A percentile compares a stretch with the other conserved stretches of the same genome.
Conservation (phyloP, 2,329 filamentous ascomycete genomes). For the Aspergillus persii region DNA sequence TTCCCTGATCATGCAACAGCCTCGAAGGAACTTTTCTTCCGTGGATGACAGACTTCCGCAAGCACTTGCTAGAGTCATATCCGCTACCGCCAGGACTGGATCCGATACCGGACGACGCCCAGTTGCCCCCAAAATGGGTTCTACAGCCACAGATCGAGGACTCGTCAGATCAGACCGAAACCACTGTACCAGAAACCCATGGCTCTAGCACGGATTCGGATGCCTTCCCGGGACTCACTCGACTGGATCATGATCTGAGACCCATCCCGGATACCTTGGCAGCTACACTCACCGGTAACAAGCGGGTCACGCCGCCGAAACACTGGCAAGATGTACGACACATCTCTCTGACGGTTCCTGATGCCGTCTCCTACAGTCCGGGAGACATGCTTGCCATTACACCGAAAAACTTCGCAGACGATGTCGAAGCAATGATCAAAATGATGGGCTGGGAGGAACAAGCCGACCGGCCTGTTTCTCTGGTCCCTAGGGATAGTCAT, state of each 20-base stretch:
- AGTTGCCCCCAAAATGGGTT: slow-evolving; percentile 73
- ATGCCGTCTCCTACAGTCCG: slow-evolving; percentile 56
- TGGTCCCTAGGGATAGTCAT: slow-evolving; percentile 39
- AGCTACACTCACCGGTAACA: slow-evolving; percentile 64
- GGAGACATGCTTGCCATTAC: slow-evolving; percentile 80
- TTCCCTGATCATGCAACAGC: slow-evolving; percentile 43
- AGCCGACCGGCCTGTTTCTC: slow-evolving; percentile 67
- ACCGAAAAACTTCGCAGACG: slow-evolving; percentile 79
- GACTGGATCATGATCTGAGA: slow-evolving; percentile 48
- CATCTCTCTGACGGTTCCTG: slow-evolving; percentile 58
- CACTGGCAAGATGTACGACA: slow-evolving; percentile 96
- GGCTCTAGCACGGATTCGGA: slow-evolving; percentile 5
- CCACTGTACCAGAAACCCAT: not conserved
- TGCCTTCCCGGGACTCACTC: slow-evolving; percentile 22
- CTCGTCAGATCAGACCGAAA: not conserved
- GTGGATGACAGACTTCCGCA: slow-evolving; percentile 69
- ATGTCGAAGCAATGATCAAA: slow-evolving; percentile 74
- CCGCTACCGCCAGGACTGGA: slow-evolving; percentile 66
- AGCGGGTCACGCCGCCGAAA: slow-evolving; percentile 66
- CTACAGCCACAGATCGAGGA: slow-evolving; percentile 34
- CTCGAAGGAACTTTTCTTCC: slow-evolving; percentile 78
- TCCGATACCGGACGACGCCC: slow-evolving; percentile 70
- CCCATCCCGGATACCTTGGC: slow-evolving; percentile 57
- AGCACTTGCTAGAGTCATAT: slow-evolving; percentile 63
- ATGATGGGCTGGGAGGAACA: slow-evolving; percentile 75